Evolutionary conservation across 2,329 filamentous ascomycete genomes (phyloP), one percentile per base, ranked within the genome.

Genomic region (Fusarium sp.): DNA sequence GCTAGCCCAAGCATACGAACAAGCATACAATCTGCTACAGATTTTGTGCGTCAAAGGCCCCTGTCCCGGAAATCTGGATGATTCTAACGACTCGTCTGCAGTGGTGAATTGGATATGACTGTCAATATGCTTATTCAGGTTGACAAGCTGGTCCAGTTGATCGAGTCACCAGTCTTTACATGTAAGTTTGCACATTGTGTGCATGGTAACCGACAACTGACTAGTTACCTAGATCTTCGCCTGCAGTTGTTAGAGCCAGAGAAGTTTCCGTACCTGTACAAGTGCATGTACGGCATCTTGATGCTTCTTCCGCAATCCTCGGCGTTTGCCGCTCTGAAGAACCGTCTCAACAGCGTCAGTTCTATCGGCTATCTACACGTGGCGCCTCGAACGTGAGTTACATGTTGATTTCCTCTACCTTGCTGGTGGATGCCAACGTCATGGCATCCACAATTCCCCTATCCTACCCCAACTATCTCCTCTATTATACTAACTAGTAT

Each of bases 271-370:
- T 94, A 97, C 81, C 87, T 99, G 2, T 98, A 99, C 87, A 98
- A 98, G 85, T 99, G 97, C 83, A 90, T 99, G 58, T 99, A 98
- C 80, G 97, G 97, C 11, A 90, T 99, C 54, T 87, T 99, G 64
- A 99, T 99, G 97, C 92, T 99, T 20, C 89, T 99, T n/a, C 97
- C 97, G 0, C 97, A 99, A 84, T 98, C 96, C 17, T 97, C 95
- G 32, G 97, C 97, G 10, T 99, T 99, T 84, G 97, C 95, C 32
- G 96, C 97, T 3, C 87, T 99, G 66, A 98, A 98, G 82, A 99
- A 99, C 81, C 92, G 97, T 47, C 89, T 99, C 60, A 98, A 98
- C 83, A 98, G 94, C 83, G 97, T 99, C 76, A 97, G 94, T 85
- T 95, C 97, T 62, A 98, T 99, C 81, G 97, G 96, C 50, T 97